Percentiles rank a stretch among this genome's conserved stretches.
Evolutionary conservation across 805 yeast genomes (phyloP).

Genomic region (Ogataea trehaloabstinens): DNA sequence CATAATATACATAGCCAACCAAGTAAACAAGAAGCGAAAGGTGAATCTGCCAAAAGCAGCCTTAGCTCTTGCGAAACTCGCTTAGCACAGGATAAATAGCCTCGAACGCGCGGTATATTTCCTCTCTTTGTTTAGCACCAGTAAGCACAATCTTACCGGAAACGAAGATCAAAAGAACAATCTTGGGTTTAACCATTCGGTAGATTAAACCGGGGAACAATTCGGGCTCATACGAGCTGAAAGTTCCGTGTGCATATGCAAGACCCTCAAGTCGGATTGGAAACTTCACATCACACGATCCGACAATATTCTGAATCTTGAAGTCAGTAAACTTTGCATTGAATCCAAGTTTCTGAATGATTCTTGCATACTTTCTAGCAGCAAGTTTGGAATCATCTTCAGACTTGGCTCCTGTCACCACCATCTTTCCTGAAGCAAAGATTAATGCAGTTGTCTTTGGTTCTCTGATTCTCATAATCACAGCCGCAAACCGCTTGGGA

Average conservation of each 20-base stretch:
- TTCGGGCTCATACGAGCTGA: conserved; percentile 98
- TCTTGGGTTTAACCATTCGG: conserved; percentile 99
- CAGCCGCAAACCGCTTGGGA: conserved; percentile 98
- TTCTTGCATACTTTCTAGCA: conserved; percentile 95
- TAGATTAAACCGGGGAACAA: conserved; percentile 96
- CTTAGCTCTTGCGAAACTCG: conserved; percentile 77
- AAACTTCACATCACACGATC: conserved; percentile 97
- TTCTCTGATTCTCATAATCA: conserved; percentile 97
- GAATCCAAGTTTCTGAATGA: conserved; percentile 95
- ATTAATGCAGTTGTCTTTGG: conserved; percentile 97
- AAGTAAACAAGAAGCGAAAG: too few relatives aligned
- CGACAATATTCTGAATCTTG: conserved; percentile 97
- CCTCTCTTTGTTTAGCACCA: conserved; percentile 99
- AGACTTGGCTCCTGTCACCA: conserved; percentile 98
- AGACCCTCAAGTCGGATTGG: conserved; percentile 96
- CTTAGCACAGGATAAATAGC: conserved; percentile 97
- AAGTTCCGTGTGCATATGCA: conserved; percentile 97
- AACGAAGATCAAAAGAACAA: conserved; percentile 91
- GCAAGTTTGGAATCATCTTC: conserved; percentile 99
- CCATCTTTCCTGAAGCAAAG: conserved; percentile 99
- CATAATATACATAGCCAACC: background rate
- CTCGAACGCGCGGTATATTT: conserved; percentile 96
- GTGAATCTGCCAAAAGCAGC: background rate
- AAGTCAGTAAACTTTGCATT: conserved; percentile 97
- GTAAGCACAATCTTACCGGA: conserved; percentile 97